A percentile compares a stretch with the other conserved stretches of the same genome.
Conservation (phyloP, 768 basidiomycete genomes). For the Pholiota molesta region DNA sequence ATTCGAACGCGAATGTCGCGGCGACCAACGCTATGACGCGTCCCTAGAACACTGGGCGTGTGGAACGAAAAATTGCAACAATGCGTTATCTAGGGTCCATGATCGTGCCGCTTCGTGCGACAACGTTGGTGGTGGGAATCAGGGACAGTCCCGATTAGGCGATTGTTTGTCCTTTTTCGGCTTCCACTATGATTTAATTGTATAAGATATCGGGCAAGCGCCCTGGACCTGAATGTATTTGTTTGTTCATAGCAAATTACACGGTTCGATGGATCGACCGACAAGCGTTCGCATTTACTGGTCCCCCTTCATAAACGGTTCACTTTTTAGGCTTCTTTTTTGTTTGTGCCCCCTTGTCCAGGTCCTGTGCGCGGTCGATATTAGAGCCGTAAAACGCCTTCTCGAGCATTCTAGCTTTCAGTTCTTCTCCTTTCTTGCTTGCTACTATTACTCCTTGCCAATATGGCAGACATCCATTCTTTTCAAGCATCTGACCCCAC, state of each 20-base stretch:
- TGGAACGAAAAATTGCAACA: not conserved
- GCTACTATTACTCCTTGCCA: not conserved
- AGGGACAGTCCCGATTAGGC: not conserved
- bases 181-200: not conserved
- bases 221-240: slow-evolving; percentile 3
- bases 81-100: not conserved
- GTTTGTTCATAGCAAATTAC: not conserved
- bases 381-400: not conserved
- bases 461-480: slow-evolving; percentile 7
- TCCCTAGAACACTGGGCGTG: not conserved
- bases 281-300: not conserved
- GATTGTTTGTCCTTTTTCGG: not conserved
- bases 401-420: not conserved
- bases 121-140: not conserved
- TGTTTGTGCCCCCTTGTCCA: not conserved
- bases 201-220: not conserved
- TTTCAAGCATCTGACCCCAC: not conserved
- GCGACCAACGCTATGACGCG: not conserved
- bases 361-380: not conserved
- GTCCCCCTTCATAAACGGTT: not conserved
- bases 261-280: not conserved
- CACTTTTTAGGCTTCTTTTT: not conserved
- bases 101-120: too few relatives aligned
- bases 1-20: not conserved
- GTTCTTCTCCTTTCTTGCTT: not conserved